Evolutionary conservation across 192 early-diverging fungal genomes (phyloP).

Genomic region (Cetraspora pellucida): DNA sequence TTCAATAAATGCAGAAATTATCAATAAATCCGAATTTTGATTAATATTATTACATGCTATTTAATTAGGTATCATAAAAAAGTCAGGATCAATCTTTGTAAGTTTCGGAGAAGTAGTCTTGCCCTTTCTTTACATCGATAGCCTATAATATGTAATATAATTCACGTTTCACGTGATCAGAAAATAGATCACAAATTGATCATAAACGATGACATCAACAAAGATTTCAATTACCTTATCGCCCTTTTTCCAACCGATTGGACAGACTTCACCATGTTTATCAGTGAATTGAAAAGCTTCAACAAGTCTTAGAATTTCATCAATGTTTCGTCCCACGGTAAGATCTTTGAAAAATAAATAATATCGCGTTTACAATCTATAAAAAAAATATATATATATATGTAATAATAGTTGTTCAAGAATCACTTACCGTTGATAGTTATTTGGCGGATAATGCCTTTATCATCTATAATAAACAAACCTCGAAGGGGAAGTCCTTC

Average conservation of each 20-base stretch:
- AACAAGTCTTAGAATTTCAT: conserved; percentile 85
- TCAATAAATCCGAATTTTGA: too few species aligned
- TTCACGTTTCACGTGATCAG: too few species aligned
- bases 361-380: neutral
- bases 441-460: conserved; percentile 83
- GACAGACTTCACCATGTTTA: conserved; percentile 82
- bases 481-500: conserved; percentile 78
- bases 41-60: too few species aligned
- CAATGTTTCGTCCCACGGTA: conserved; percentile 83
- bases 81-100: too few species aligned
- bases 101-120: too few species aligned
- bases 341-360: conserved; percentile 43
- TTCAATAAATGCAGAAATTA: too few species aligned
- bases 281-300: conserved; percentile 94
- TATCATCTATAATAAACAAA: conserved; percentile 90
- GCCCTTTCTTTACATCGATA: too few species aligned
- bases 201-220: neutral
- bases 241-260: conserved; percentile 84
- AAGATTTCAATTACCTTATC: conserved; percentile 30
- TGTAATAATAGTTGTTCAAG: neutral
- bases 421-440: conserved; percentile 70
- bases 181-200: neutral
- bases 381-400: neutral
- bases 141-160: too few species aligned
- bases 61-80: too few species aligned